Base-by-base conservation (phyloP, 495 filamentous ascomycete species). In the Lasiosphaeriaceae sp. region DNA sequence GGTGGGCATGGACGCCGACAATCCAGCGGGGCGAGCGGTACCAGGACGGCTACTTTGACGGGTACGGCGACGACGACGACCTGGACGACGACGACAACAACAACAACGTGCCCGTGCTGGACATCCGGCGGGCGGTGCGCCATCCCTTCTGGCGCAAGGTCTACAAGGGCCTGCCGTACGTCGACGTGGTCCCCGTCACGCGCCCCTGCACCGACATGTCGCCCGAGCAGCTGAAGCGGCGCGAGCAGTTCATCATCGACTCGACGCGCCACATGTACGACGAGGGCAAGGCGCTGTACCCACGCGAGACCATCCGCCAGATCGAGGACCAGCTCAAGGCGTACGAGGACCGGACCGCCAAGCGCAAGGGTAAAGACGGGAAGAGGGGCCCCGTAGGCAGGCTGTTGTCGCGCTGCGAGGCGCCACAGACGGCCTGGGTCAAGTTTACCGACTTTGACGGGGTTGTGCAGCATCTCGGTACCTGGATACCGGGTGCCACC, bases 231-330 rank as follows among this genome's bases (percentile, higher is more conserved):
- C 51, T 12, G 14, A 2, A 12, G 6, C 35, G 37, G 43, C 39
- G 56, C 47, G 24, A 44, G 1, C 2, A 21, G 1, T 59, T 59
- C 35, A 44, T 56, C 22, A 50, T 44, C 21, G 49, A 54, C 0
- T 44, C 49, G 24, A 63, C 60, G 23, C 31, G 41, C 2, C 23
- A 31, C 37, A 50, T 51, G 52, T 63, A 63, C 50, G 1, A 26
- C 56, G 23, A 31, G 6, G 60, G 56, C 52, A 63, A 59, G 21
- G 56, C 60, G 29, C 56, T 63, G 4, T 63, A 63, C 56, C 31
- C 56, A 14, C 47, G 60, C 9, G 12, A 44, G 19, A 56, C 48
- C 19, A 63, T 63, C 35, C 48, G 9, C 5, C 14, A 23, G 0
- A 34, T 63, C 26, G 60, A 63, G 45, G 22, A 58, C 16, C 60